These are phyloP conservation scores for Drechslerella dactyloides DNA, from an alignment of 2,329 filamentous ascomycete species.

Conservation along the genomic window DNA sequence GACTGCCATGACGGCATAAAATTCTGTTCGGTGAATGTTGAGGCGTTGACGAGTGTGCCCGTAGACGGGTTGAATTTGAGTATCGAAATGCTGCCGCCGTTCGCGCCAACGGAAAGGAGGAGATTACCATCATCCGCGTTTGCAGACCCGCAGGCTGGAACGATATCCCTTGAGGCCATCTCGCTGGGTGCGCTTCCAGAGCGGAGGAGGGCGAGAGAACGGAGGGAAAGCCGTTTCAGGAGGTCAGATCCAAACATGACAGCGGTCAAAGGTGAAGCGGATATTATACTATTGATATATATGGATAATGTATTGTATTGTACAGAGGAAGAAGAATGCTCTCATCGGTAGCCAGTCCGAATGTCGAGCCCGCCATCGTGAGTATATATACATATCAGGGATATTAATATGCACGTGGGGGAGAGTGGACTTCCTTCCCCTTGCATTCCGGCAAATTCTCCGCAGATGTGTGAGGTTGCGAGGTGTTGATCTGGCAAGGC, in stretches of 20 bases:
- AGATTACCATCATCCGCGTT: constrained; percentile 9
- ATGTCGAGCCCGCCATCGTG: background rate
- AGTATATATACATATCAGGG: too few species aligned
- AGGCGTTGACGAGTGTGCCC: constrained; percentile 14
- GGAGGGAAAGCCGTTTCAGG: constrained; percentile 25
- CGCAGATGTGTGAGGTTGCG: too few species aligned
- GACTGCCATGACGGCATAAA: constrained; percentile 43
- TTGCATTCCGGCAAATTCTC: background rate
- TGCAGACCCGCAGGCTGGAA: background rate
- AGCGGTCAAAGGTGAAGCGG: background rate
- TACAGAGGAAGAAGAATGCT: background rate
- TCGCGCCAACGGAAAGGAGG: constrained; percentile 33
- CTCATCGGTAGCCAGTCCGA: too few species aligned
- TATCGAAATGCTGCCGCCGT: constrained; percentile 36
- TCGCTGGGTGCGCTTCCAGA: background rate
- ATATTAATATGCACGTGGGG: background rate
- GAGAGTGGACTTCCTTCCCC: background rate
- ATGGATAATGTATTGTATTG: background rate
- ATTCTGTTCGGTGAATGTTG: constrained; percentile 18
- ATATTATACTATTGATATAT: too few species aligned
- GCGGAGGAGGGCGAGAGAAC: constrained; percentile 19
- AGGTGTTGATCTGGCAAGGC: too few species aligned
- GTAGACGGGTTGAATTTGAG: constrained; percentile 36
- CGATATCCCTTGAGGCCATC: background rate
- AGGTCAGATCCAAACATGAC: constrained; percentile 32